These are phyloP conservation scores for Trichophyton simii DNA, from an alignment of 2,329 filamentous ascomycete genomes.

Conservation along the genomic window DNA sequence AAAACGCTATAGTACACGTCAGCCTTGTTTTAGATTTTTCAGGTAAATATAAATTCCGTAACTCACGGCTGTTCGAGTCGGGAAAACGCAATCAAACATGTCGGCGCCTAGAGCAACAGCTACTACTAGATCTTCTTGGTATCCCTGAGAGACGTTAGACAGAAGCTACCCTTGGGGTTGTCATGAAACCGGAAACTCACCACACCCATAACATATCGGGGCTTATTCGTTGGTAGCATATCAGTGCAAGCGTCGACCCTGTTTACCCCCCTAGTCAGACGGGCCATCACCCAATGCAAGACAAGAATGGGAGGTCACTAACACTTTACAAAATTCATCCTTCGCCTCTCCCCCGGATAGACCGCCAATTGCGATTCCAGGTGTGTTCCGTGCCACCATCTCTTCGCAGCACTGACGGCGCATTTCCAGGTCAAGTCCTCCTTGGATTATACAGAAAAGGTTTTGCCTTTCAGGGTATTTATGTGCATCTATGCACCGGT, in stretches of 20 bases:
- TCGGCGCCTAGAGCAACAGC: constrained; percentile 89
- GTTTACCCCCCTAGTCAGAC: background rate
- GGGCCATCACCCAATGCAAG: background rate
- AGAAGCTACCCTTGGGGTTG: background rate
- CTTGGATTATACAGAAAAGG: constrained; percentile 97
- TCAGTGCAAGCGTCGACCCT: constrained; percentile 70
- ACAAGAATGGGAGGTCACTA: constrained; percentile 11
- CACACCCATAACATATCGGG: constrained; percentile 98
- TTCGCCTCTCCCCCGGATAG: constrained; percentile 93
- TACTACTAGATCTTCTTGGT: constrained; percentile 89
- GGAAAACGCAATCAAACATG: constrained; percentile 99
- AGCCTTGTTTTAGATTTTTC: background rate
- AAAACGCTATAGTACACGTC: constrained; percentile 47
- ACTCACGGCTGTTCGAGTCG: constrained; percentile 68
- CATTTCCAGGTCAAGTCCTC: constrained; percentile 79
- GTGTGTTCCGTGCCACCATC: constrained; percentile 85
- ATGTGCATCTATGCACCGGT: constrained; percentile 86
- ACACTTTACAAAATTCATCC: constrained; percentile 76
- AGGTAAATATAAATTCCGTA: background rate
- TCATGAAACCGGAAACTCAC: constrained; percentile 27
- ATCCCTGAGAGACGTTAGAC: constrained; percentile 45
- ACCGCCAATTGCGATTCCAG: constrained; percentile 91
- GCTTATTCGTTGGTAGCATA: constrained; percentile 76
- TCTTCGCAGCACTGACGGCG: constrained; percentile 67
- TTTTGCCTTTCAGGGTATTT: constrained; percentile 73